Evolutionary conservation across 306 rosid species (phyloP), one percentile per base, ranked within the genome.

Genomic region (Canavalia gladiata): DNA sequence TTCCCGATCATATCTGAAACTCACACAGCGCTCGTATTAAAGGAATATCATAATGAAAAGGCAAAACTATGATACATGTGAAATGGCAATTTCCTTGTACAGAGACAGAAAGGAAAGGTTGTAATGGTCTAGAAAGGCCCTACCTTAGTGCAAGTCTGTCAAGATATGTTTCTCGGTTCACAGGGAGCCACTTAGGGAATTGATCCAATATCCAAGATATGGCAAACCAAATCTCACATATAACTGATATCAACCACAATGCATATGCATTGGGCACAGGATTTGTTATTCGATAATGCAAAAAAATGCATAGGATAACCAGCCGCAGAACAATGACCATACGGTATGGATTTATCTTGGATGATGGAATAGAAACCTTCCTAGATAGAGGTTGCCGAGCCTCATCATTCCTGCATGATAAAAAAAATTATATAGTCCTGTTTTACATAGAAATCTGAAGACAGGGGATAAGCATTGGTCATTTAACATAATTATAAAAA

Each of bases 201-300:
- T 93, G 98, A 93, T 93, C 98, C 46, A 93, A 85, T 64, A 93
- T 93, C 98, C 98, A 93, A 69, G 98, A 93, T 2, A 93, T 86
- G 37, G 98, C 98, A 68, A 93, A 93, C 98, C 98, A 93, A 78
- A 93, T 89, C 94, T 93, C 98, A 81, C 98, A 93, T 29, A 93
- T 93, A 77, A 93, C 98, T 6, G 98, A 93, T 80, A 93, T 82
- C 70, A 93, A 77, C 98, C 98, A 93, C 83, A 93, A 70, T 13
- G 94, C 91, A 68, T 77, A 93, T 39, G 98, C 98, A 90, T 93
- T 93, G 73, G 75, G 88, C 62, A 93, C 98, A 49, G 98, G 98
- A 83, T 93, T 93, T 46, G 97, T 93, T 66, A 93, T 73, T 65
- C 98, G 97, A 56, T 93, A 93, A 74, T 93, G 97, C 92, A 93